Evolutionary conservation across 345 rosid genomes (phyloP).

Genomic region (Odontarrhena argentea): DNA sequence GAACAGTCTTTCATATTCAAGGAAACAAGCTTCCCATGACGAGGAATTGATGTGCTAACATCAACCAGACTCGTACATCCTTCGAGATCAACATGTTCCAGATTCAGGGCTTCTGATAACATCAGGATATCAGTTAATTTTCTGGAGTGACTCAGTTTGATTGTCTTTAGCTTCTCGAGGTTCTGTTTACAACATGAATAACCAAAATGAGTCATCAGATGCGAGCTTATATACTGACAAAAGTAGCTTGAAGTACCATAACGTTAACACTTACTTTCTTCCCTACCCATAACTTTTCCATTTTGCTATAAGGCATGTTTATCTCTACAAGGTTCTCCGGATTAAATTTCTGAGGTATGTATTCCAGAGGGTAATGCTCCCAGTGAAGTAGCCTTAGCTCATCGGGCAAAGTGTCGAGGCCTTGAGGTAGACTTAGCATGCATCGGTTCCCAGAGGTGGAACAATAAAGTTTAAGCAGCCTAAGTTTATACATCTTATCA

Average conservation of each 20-base stretch:
- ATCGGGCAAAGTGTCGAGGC: conserved; percentile 21
- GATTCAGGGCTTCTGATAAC: conserved; percentile 25
- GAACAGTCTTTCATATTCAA: conserved; percentile 33
- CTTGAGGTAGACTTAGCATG: neutral
- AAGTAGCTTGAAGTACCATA: neutral
- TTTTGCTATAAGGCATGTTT: conserved; percentile 23
- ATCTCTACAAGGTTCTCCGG: conserved; percentile 33
- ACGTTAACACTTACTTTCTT: conserved; percentile 20
- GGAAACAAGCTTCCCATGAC: conserved; percentile 25
- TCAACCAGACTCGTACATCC: conserved; percentile 8
- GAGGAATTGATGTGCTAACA: conserved; percentile 21
- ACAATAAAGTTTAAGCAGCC: conserved; percentile 32
- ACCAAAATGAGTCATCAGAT: conserved; percentile 4
- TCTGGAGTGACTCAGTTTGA: conserved; percentile 26
- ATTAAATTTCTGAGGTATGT: conserved; percentile 27
- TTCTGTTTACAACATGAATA: conserved; percentile 16
- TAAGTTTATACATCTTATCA: conserved; percentile 15
- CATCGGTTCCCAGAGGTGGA: neutral
- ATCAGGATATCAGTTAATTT: neutral
- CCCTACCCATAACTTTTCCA: conserved; percentile 37
- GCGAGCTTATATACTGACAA: neutral
- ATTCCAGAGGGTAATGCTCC: conserved; percentile 24
- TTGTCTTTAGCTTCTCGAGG: conserved; percentile 14
- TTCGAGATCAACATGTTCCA: conserved; percentile 33
- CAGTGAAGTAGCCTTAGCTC: conserved; percentile 40